phyloP scores from a whole-genome alignment of 2,329 filamentous ascomycete genomes.

The Aspergillus uvarum region DNA sequence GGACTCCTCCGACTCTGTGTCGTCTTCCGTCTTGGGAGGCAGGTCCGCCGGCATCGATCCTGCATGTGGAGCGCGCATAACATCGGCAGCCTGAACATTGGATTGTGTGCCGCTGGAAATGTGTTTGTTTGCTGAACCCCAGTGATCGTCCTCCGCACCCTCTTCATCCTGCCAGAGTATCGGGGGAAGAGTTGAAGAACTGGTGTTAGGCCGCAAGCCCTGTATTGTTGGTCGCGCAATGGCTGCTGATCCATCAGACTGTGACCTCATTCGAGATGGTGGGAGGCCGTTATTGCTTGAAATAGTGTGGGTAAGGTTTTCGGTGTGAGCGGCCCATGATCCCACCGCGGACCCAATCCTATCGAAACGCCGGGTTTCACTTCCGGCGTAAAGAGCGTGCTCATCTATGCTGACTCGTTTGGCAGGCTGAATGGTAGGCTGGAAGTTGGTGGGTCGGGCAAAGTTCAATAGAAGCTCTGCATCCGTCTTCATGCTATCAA shows the following conservation, averaged over 20 bases:
- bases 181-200: conserved; percentile 36
- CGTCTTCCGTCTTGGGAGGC: conserved; percentile 31
- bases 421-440: conserved; percentile 23
- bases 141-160: conserved; percentile 16
- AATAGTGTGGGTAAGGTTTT: conserved; percentile 17
- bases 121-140: conserved; percentile 12
- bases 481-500: conserved; percentile 48
- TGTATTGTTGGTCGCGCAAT: conserved; percentile 39
- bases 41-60: conserved; percentile 16
- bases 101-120: conserved; percentile 14
- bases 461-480: conserved; percentile 50
- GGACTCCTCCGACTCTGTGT: conserved; percentile 26
- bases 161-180: conserved; percentile 36
- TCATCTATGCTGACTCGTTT: conserved; percentile 36
- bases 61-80: conserved; percentile 3
- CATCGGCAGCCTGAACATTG: conserved; percentile 3
- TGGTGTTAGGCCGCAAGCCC: conserved; percentile 39
- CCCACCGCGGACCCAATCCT: conserved; percentile 22
- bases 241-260: conserved; percentile 44
- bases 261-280: conserved; percentile 40
- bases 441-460: conserved; percentile 40
- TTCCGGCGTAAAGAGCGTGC: conserved; percentile 25
- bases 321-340: conserved; percentile 17
- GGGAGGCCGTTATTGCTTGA: conserved; percentile 25
- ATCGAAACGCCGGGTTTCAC: conserved; percentile 24